Evolutionary conservation across 2,329 filamentous ascomycete species (phyloP), one percentile per base, ranked within the genome.

Genomic region (Aureobasidium sp.): DNA sequence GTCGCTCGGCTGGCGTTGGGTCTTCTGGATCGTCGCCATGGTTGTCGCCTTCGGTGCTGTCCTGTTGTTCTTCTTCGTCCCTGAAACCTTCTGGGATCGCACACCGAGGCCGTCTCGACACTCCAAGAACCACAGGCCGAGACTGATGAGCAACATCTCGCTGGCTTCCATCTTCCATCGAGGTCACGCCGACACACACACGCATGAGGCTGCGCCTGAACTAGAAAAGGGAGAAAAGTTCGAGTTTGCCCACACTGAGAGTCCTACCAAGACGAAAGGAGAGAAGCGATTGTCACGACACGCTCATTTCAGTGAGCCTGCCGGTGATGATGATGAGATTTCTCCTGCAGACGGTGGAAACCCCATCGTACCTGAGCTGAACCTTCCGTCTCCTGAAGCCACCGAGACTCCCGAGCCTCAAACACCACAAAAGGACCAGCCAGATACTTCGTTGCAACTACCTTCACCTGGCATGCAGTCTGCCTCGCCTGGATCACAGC

Each of bases 71-170:
- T 79, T 96, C 62, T 95, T 96, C 67, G 89, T 96, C 0, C 93
- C 93, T 0, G 93, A 97, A 74, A 96, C 91, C 0, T 96, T 96
- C 66, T 97, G 93, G 93, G 91, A 96, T 72, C 81, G 93, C 50
- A 87, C 87, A 2, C 91, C 92, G 9, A 74, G 76, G 31, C 76
- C 80, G 19, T 51, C 47, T 74, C 74, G 63, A 57, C 70, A 64
- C 54, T 57, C 53, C 70, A 64, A 65, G 65, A 66, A 65, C 64
- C 73, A 63, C 25, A 35, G 47, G 29, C 54, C 57, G n/a, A 40
- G 58, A 33, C 13, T 59, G 29, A 25, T 62, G 21, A 61, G 61
- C 29, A 66, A 67, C 7, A 63, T 69, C 4, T 64, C 68, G 19
- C 63, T 67, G 19, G 57, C 69, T 10, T 72, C 69, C 5, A 67